phyloP scores from a whole-genome alignment of 768 basidiomycete species.

The Xerocomus spinulosus region DNA sequence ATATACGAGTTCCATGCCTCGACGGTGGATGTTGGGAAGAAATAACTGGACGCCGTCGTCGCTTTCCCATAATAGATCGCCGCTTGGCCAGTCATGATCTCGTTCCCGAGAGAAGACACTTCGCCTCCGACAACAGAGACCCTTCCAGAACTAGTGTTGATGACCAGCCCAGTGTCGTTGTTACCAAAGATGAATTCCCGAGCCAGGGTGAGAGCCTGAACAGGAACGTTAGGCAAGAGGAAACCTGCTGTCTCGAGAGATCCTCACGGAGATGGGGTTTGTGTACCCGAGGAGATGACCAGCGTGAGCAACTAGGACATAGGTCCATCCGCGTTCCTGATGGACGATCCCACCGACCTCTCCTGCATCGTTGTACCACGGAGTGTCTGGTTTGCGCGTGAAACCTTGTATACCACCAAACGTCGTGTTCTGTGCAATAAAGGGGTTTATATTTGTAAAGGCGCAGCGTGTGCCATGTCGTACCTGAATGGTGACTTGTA shows the following conservation, averaged over 20 bases:
- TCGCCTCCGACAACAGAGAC: conserved; percentile 46
- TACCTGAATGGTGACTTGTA: conserved; percentile 54
- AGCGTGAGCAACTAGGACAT: conserved; percentile 34
- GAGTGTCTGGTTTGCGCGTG: conserved; percentile 59
- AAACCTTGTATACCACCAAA: conserved; percentile 77
- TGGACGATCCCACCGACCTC: conserved; percentile 63
- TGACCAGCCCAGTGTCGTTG: conserved; percentile 56
- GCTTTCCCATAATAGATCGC: conserved; percentile 51
- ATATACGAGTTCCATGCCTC: conserved; percentile 56
- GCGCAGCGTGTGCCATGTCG: background rate
- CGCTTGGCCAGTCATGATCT: conserved; percentile 49
- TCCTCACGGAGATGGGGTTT: conserved; percentile 43
- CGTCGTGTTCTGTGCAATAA: conserved; percentile 57
- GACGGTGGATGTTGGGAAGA: conserved; percentile 52
- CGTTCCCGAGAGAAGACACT: conserved; percentile 39
- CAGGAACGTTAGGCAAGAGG: background rate
- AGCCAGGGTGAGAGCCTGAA: conserved; percentile 54
- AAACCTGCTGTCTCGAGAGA: background rate
- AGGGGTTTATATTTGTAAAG: background rate
- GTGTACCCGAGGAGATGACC: conserved; percentile 35
- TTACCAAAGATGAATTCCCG: conserved; percentile 67
- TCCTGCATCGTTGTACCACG: conserved; percentile 56
- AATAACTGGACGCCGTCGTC: conserved; percentile 46
- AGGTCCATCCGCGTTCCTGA: conserved; percentile 63
- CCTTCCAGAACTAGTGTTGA: conserved; percentile 21